Evolutionary conservation across 805 yeast species (phyloP), one percentile per base, ranked within the genome.

Genomic region (Saturnispora sanitii): DNA sequence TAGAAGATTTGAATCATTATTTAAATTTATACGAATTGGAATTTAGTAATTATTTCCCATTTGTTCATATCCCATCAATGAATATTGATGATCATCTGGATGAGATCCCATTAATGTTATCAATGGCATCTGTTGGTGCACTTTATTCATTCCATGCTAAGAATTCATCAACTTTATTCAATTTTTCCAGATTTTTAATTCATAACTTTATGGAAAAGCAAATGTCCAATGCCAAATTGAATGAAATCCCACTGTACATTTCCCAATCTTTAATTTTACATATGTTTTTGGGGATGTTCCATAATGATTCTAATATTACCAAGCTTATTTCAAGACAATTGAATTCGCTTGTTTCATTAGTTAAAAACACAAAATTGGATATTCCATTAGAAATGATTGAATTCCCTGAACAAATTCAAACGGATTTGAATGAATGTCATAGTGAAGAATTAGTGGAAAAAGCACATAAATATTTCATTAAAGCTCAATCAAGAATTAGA

Each of bases 41-140:
- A 53, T 87, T 86, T 60, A 82, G 82, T 62, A 75, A 74, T 42
- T 87, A 82, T 56, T 80, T 85, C 60, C 88, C 94, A 19, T 86
- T 87, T 56, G 74, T 88, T 47, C 95, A 87, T 60, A 62, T 82
- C 35, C 83, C 84, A 17, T 72, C 71, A 37, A 67, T 74, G 45
- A 61, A 64, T 36, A 69, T 56, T 21, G 64, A 63, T 66, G 62
- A 70, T 56, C 55, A 70, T 60, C 58, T 77, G 55, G 57, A 77
- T 54, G 64, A 67, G 54, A 66, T 71, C 39, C 88, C 95, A 2
- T 66, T 88, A 35, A 56, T 85, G 5, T 64, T 87, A 41, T 76
- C 94, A 2, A 82, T 87, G 73, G 82, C 92, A 1, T 80, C 95
- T 13, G 75, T 88, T 43, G 97, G 97, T 33, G 95, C 96, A 0